Percentiles rank a stretch among this genome's conserved stretches.
Evolutionary conservation across 192 early-diverging fungal species (phyloP).

Genomic region (Blastocladiella britannica): DNA sequence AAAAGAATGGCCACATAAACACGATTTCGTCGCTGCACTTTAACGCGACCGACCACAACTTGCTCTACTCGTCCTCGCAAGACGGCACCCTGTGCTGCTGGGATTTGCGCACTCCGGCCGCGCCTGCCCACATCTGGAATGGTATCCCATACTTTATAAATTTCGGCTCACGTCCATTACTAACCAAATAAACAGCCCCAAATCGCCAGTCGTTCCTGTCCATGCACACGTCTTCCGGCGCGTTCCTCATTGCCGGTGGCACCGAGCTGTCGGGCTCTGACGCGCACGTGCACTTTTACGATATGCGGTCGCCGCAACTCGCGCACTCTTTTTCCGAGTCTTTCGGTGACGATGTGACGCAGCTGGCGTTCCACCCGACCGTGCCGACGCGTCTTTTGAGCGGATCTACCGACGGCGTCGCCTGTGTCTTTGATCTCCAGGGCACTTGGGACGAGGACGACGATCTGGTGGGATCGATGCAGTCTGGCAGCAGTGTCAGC

Average conservation of each 20-base stretch:
- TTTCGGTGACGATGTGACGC: constrained; percentile 56
- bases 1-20: constrained; percentile 17
- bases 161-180: neutral
- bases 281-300: constrained; percentile 29
- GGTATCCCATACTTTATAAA: constrained; percentile 21
- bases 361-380: constrained; percentile 44
- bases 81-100: constrained; percentile 40
- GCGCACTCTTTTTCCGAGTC: constrained; percentile 31
- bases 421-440: constrained; percentile 51
- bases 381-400: constrained; percentile 32
- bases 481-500: constrained; percentile 60
- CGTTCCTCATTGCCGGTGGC: constrained; percentile 28
- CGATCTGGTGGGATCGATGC: constrained; percentile 57
- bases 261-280: constrained; percentile 20
- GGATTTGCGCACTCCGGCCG: constrained; percentile 35
- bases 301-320: constrained; percentile 10
- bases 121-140: constrained; percentile 32
- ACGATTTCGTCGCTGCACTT: constrained; percentile 26
- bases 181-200: constrained; percentile 6
- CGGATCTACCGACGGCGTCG: constrained; percentile 48
- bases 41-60: constrained; percentile 6
- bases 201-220: constrained; percentile 16
- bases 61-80: constrained; percentile 37
- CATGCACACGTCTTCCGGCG: constrained; percentile 28
- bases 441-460: constrained; percentile 79